These are phyloP conservation scores for Starmerella lactis-condensi DNA, from an alignment of 805 yeast species.

Conservation along the genomic window DNA sequence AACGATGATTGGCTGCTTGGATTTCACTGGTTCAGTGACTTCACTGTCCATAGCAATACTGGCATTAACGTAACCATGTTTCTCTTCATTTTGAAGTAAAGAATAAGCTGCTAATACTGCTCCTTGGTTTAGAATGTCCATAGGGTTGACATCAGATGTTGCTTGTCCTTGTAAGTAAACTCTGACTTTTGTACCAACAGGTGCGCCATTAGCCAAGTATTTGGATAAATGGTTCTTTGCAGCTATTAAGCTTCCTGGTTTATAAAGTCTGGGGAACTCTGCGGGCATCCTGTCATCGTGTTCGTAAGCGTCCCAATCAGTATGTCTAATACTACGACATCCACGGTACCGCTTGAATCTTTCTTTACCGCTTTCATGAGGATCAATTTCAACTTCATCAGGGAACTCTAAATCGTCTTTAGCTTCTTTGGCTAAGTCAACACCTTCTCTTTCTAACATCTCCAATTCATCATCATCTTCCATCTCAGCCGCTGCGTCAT, in stretches of 20 bases:
- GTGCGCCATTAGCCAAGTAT: constrained; percentile 27
- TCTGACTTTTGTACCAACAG: constrained; percentile 47
- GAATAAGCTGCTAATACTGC: constrained; percentile 36
- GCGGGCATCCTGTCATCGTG: constrained; percentile 54
- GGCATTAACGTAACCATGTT: constrained; percentile 64
- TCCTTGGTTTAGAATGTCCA: constrained; percentile 27
- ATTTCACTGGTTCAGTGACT: constrained; percentile 64
- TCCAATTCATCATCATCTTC: constrained; percentile 22
- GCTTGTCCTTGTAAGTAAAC: constrained; percentile 28
- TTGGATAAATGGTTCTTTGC: constrained; percentile 52
- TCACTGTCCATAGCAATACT: constrained; percentile 79
- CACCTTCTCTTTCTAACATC: constrained; percentile 64
- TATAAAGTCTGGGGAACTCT: constrained; percentile 56
- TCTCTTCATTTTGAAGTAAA: constrained; percentile 69
- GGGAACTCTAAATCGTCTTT: constrained; percentile 84
- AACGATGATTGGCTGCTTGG: constrained; percentile 62
- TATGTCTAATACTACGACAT: constrained; percentile 56
- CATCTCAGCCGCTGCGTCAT: constrained; percentile 15
- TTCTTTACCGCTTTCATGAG: constrained; percentile 56
- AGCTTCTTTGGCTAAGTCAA: constrained; percentile 26
- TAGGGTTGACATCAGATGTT: constrained; percentile 1
- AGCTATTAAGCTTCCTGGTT: constrained; percentile 59
- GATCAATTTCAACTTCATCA: constrained; percentile 77
- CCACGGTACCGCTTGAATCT: constrained; percentile 70
- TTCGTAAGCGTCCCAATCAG: constrained; percentile 80